Evolutionary conservation across 768 basidiomycete species (phyloP).

Genomic region (Strobilomyces echinocephalus): DNA sequence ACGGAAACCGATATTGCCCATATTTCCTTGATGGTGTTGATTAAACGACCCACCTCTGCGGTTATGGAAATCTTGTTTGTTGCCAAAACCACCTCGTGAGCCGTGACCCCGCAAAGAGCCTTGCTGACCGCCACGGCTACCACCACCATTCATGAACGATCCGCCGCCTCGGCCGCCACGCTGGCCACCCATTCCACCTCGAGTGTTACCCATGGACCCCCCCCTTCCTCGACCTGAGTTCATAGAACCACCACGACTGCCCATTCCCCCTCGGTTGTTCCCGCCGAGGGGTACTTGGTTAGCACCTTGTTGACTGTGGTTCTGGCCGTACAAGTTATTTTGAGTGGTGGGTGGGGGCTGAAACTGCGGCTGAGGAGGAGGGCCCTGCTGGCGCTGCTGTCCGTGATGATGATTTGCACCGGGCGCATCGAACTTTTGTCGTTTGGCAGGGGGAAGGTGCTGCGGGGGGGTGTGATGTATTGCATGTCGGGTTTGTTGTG

Average conservation of each 20-base stretch:
- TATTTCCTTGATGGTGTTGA: constrained; percentile 33
- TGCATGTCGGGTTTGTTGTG: constrained; percentile 41
- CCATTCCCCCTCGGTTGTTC: constrained; percentile 42
- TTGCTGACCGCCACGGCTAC: constrained; percentile 44
- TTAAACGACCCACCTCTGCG: constrained; percentile 64
- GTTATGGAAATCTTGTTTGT: constrained; percentile 57
- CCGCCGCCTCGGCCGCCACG: constrained; percentile 39
- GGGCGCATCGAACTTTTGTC: constrained; percentile 84
- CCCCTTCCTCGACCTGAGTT: constrained; percentile 40
- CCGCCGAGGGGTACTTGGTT: constrained; percentile 40
- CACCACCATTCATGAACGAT: constrained; percentile 31
- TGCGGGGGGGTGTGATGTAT: constrained; percentile 65
- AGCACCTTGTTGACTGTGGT: constrained; percentile 40
- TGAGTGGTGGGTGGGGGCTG: constrained; percentile 28
- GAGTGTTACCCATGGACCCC: constrained; percentile 41
- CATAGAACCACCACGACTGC: constrained; percentile 39
- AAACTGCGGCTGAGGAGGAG: constrained; percentile 63
- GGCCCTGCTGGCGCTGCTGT: constrained; percentile 43
- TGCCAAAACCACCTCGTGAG: constrained; percentile 62
- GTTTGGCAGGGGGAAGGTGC: constrained; percentile 87
- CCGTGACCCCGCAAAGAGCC: constrained; percentile 57
- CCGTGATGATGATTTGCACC: constrained; percentile 39
- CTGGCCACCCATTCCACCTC: constrained; percentile 43
- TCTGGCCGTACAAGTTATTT: constrained; percentile 28
- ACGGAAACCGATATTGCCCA: constrained; percentile 45